Conservation (phyloP, 83 land plant genomes). For the Diphasiastrum complanatum region DNA sequence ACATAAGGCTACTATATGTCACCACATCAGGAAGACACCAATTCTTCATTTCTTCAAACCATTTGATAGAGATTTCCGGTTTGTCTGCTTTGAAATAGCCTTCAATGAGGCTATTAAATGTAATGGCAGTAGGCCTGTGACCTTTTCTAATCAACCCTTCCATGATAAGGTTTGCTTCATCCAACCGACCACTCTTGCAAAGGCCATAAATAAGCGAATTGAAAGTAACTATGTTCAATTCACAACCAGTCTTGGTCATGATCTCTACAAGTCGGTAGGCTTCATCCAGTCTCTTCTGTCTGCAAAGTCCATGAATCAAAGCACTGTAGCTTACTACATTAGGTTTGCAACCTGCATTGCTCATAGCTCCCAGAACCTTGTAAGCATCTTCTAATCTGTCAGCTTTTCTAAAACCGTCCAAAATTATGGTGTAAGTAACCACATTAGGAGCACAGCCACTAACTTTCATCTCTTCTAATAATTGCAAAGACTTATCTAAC, state of each 20-base stretch:
- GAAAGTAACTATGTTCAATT: conserved; percentile 21
- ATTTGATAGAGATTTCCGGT: background rate
- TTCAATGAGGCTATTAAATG: too few relatives aligned
- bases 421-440: conserved; percentile 34
- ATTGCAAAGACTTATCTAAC: conserved; percentile 21
- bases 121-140: background rate
- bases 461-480: conserved; percentile 51
- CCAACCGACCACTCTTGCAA: background rate
- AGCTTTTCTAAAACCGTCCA: conserved; percentile 39
- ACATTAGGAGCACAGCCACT: conserved; percentile 44
- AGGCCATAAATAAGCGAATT: conserved; percentile 34
- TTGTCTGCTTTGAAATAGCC: background rate
- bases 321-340: conserved; percentile 39
- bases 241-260: conserved; percentile 25
- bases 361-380: conserved; percentile 35
- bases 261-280: conserved; percentile 22
- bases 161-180: background rate
- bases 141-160: background rate
- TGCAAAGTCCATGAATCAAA: conserved; percentile 24
- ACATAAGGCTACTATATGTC: background rate
- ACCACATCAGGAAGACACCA: background rate
- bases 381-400: conserved; percentile 25
- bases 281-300: conserved; percentile 18
- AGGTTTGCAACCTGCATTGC: conserved; percentile 36
- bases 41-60: background rate